These are phyloP conservation scores for Uronychia setigera DNA, from an alignment of 73 alveolate species.

Conservation along the genomic window DNA sequence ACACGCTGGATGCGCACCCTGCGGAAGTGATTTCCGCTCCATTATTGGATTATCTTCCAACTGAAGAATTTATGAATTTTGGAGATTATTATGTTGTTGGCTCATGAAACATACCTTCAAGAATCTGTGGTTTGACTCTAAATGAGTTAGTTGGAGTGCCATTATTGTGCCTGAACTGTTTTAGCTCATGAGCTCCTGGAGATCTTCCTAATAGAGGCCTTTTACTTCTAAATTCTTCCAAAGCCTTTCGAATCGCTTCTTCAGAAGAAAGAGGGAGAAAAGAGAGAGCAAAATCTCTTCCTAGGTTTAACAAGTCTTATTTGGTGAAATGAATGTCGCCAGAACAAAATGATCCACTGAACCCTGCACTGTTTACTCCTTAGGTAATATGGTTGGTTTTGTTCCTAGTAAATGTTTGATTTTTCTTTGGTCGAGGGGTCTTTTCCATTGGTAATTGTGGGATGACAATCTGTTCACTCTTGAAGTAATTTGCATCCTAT, in stretches of 20 bases:
- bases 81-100: no score
- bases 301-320: background rate
- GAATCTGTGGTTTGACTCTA: background rate
- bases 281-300: background rate
- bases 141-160: background rate
- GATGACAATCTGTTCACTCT: no score
- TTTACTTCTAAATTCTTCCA: background rate
- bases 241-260: background rate
- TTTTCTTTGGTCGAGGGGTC: background rate
- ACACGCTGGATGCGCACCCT: no score
- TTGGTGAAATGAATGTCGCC: background rate
- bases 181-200: background rate
- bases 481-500: background rate
- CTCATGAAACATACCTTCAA: background rate
- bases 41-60: no score
- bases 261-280: background rate
- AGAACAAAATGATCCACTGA: no score
- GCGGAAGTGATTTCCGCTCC: no score
- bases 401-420: background rate
- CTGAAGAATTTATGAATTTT: no score
- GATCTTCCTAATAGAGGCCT: background rate
- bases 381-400: background rate
- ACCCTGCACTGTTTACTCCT: no score
- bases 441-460: no score
- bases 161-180: background rate